Conservation (phyloP, 129 eudicot genomes). For the Lactuca saligna region DNA sequence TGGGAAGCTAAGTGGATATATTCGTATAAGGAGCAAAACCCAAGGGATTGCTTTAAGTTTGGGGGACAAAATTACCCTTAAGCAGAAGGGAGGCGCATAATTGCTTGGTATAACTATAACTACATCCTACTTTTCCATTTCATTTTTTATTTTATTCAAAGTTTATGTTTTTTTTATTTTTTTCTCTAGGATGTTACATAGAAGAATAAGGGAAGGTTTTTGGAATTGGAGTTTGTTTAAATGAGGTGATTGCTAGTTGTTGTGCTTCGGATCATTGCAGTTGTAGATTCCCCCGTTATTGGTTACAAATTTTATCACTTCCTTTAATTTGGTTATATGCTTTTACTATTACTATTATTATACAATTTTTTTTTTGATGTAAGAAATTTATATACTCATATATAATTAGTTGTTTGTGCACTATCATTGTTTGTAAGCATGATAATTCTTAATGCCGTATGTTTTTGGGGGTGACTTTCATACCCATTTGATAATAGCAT, state of each 20-base stretch:
- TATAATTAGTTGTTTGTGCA: slow-evolving; percentile 7
- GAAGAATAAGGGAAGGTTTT: slow-evolving; percentile 17
- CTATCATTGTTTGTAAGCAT: neutral
- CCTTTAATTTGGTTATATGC: neutral
- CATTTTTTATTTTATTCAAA: neutral
- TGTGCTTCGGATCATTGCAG: slow-evolving; percentile 13
- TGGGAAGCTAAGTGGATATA: slow-evolving; percentile 87
- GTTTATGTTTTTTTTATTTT: neutral
- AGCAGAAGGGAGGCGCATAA: slow-evolving; percentile 92
- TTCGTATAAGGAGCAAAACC: slow-evolving; percentile 95
- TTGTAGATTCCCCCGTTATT: slow-evolving; percentile 2
- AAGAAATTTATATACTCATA: slow-evolving; percentile 8
- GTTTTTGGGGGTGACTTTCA: no score
- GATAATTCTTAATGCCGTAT: no score
- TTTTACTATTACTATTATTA: neutral
- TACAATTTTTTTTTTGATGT: slow-evolving; percentile 5
- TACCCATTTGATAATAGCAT: no score
- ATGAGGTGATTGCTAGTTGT: slow-evolving; percentile 9
- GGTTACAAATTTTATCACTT: neutral
- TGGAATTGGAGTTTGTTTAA: slow-evolving; percentile 21
- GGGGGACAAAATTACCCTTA: slow-evolving; percentile 96
- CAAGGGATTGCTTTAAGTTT: slow-evolving; percentile 96
- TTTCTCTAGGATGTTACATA: slow-evolving; percentile 8
- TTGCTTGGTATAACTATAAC: slow-evolving; percentile 15
- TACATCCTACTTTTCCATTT: no score